Base-by-base conservation (phyloP, 495 filamentous ascomycete species). In the Corynascus novoguineensis region DNA sequence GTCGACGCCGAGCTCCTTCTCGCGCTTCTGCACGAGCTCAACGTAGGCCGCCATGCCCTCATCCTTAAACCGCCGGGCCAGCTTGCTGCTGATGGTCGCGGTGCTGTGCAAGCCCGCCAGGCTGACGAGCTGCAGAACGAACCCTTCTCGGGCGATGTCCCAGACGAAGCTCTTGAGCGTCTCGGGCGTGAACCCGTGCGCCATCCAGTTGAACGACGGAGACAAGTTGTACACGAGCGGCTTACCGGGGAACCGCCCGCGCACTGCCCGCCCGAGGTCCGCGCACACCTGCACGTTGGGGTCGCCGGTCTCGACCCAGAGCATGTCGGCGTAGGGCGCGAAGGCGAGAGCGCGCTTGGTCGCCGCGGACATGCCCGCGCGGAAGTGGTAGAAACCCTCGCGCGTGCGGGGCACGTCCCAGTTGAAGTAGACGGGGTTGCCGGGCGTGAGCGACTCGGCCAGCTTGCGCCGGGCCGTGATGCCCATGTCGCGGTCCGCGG, bases 121-220 rank as follows among this genome's bases (percentile, higher is more conserved):
- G 28, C 87, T 92, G 61, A 98, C 88, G 14, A 98, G 77, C 79
- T 98, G 93, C 44, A 98, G 76, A 22, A 96, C 88, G 67, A 98
- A 97, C 8, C 91, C 95, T 61, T 96, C 86, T 72, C 87, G 84
- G 6, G 90, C 93, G 32, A 98, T 80, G 70, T 97, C 93, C 92
- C 92, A 96, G 61, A 97, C 85, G 66, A 98, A 98, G 7, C 82
- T 87, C 71, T 86, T 87, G 35, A 98, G 78, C 5, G 85, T 80
- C 22, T 77, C 83, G 50, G 88, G 82, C 12, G 83, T 82, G 72
- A 97, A 98, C 25, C 93, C 93, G 71, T 97, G 90, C 25, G 81
- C 83, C 83, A 93, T 90, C 93, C 93, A 98, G 77, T 98, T 97
- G 83, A 98, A 98, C 19, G 88, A 93, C 10, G 93, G 93, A 19